Percentiles rank a stretch among this genome's conserved stretches.
Evolutionary conservation across 1,284 basidiomycete species (phyloP).

Genomic region (Xerocomus subilludens): DNA sequence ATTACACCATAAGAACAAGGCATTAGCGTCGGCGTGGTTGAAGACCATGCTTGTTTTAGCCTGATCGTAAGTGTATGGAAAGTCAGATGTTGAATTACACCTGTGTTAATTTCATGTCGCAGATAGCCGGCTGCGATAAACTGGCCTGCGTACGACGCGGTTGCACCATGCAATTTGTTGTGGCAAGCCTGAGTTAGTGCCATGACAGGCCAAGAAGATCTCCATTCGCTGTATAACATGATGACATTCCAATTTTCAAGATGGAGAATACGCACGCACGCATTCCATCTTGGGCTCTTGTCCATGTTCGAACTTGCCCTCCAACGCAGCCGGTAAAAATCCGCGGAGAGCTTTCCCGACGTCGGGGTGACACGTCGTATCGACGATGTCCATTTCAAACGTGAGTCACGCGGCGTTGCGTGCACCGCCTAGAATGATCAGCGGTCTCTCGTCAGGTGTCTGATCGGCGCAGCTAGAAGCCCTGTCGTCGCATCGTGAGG

Average conservation of each 20-base stretch:
- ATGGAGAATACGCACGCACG: conserved; percentile 56
- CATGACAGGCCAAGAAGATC: conserved; percentile 84
- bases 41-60: no score
- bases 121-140: no score
- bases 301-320: conserved; percentile 61
- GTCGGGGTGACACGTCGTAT: conserved; percentile 62
- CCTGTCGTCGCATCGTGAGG: conserved; percentile 38
- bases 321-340: conserved; percentile 72
- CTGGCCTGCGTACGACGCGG: no score
- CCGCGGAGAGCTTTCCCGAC: conserved; percentile 64
- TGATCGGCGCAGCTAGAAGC: conserved; percentile 74
- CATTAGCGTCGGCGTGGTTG: no score
- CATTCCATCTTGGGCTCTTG: conserved; percentile 77
- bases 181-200: no score
- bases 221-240: conserved; percentile 72
- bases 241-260: conserved; percentile 61
- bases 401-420: conserved; percentile 59
- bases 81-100: no score
- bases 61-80: no score
- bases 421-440: conserved; percentile 81
- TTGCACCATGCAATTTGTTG: no score
- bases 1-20: no score
- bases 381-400: conserved; percentile 66
- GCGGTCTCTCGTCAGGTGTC: conserved; percentile 56
- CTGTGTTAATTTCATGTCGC: no score